Percentiles rank a stretch among this genome's conserved stretches.
Evolutionary conservation across 192 early-diverging fungal genomes (phyloP).

Genomic region (Backusella liffmaniae): DNA sequence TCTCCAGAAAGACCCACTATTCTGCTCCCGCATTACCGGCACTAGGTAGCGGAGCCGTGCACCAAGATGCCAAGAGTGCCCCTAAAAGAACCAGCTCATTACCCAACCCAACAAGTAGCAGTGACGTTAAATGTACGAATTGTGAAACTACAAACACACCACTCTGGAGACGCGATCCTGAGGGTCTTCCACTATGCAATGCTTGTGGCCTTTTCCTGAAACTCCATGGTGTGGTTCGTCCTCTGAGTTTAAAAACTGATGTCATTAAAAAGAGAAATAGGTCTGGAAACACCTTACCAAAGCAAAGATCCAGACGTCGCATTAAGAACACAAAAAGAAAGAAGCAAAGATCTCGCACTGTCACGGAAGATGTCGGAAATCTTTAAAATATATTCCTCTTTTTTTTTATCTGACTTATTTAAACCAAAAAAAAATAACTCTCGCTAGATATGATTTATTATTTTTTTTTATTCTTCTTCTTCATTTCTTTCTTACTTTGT

Average conservation of each 20-base stretch:
- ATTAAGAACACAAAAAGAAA: conserved; percentile 5
- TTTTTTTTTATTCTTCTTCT: not conserved
- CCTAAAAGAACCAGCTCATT: conserved; percentile 6
- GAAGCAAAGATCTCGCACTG: conserved; percentile 4
- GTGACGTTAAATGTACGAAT: conserved; percentile 62
- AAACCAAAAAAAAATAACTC: not conserved
- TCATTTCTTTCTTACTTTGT: not conserved
- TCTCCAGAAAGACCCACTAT: not conserved
- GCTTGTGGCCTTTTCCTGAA: conserved; percentile 94
- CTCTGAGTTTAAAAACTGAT: conserved; percentile 78
- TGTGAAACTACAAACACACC: conserved; percentile 85
- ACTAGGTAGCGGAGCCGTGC: not conserved
- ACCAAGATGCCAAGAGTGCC: not conserved
- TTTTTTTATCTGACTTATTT: not conserved
- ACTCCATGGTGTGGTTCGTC: conserved; percentile 83
- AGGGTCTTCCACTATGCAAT: conserved; percentile 88
- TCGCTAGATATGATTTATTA: not conserved
- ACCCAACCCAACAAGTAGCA: not conserved
- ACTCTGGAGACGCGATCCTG: conserved; percentile 82
- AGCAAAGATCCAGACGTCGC: not conserved
- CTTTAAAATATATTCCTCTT: not conserved
- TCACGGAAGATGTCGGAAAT: conserved; percentile 5
- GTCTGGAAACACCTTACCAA: conserved; percentile 13
- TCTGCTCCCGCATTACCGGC: not conserved
- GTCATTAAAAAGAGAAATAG: conserved; percentile 87